Percentiles rank a stretch among this genome's conserved stretches.
Conservation (phyloP, 495 filamentous ascomycete species). For the Tuber microsphaerosporum region DNA sequence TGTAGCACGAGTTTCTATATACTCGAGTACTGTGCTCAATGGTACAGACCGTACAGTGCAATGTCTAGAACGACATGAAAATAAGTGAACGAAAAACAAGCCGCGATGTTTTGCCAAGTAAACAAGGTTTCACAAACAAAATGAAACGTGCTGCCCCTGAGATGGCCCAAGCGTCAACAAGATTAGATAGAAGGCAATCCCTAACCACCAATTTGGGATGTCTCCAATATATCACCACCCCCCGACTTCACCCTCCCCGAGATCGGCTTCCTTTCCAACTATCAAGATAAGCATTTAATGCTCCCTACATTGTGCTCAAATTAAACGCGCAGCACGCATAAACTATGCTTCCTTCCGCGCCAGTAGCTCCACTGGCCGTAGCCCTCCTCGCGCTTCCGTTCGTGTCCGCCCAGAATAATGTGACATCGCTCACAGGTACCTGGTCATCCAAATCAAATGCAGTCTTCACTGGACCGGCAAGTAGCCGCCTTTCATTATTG, state of each 20-base stretch:
- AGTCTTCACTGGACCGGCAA: constrained; percentile 68
- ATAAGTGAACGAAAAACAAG: neutral
- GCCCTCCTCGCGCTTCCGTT: constrained; percentile 4
- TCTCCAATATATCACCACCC: neutral
- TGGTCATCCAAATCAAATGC: constrained; percentile 70
- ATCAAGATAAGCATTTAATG: neutral
- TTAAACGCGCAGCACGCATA: neutral
- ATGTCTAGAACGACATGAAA: neutral
- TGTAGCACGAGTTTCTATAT: neutral
- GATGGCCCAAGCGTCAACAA: constrained; percentile 10
- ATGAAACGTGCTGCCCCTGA: constrained; percentile 7
- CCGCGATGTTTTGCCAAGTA: neutral
- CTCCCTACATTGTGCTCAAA: neutral
- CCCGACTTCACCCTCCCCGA: neutral
- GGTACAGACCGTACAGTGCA: neutral
- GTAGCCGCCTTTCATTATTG: constrained; percentile 36
- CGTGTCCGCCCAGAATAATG: constrained; percentile 32
- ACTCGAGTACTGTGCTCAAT: neutral
- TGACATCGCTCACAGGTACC: constrained; percentile 56
- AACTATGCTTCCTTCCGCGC: constrained; percentile 6
- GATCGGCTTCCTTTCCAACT: neutral
- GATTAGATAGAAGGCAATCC: neutral
- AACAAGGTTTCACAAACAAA: neutral
- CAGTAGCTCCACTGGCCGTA: constrained; percentile 3
- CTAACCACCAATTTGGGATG: neutral